A percentile compares a stretch with the other conserved stretches of the same genome.
phyloP scores from a whole-genome alignment of 2,329 filamentous ascomycete species.

The Epicoccum nigrum region DNA sequence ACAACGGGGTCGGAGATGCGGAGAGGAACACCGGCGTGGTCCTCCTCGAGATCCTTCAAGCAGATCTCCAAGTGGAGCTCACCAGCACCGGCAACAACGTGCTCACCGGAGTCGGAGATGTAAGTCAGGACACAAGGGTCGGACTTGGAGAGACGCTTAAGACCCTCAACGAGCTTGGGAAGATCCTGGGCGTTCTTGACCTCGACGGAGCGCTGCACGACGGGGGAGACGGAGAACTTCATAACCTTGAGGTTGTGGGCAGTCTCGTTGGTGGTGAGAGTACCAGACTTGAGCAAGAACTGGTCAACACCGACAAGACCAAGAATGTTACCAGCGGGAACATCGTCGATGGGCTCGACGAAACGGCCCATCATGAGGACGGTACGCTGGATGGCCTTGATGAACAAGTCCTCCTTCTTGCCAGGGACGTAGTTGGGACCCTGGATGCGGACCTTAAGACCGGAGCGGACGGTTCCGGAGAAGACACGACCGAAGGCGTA shows the following conservation, averaged over 20 bases:
- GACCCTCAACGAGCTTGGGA: conserved; percentile 99
- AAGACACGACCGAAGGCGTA: conserved; percentile 99
- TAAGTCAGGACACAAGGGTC: conserved; percentile 95
- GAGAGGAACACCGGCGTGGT: conserved; percentile 98
- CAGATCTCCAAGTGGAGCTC: conserved; percentile 99
- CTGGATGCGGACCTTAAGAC: conserved; percentile 99
- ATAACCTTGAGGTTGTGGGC: conserved; percentile 99
- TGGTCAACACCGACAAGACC: conserved; percentile 99
- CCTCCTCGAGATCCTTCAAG: conserved; percentile 99
- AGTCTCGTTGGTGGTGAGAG: conserved; percentile 93
- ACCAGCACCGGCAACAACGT: conserved; percentile 98
- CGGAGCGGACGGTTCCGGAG: conserved; percentile 95
- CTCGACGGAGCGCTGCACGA: conserved; percentile 97
- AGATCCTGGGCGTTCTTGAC: conserved; percentile 99
- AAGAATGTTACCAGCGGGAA: conserved; percentile 99
- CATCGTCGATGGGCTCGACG: conserved; percentile 98
- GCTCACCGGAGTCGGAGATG: conserved; percentile 93
- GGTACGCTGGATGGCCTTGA: conserved; percentile 99
- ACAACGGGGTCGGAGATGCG: conserved; percentile 98
- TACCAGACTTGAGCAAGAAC: conserved; percentile 99
- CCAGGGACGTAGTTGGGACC: conserved; percentile 98
- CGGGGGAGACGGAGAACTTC: conserved; percentile 99
- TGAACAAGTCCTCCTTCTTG: conserved; percentile 98
- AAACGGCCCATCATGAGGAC: conserved; percentile 99
- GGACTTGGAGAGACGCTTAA: conserved; percentile 99